Evolutionary conservation across 163 green algal genomes (phyloP).

Genomic region (Scenedesmus sp.): DNA sequence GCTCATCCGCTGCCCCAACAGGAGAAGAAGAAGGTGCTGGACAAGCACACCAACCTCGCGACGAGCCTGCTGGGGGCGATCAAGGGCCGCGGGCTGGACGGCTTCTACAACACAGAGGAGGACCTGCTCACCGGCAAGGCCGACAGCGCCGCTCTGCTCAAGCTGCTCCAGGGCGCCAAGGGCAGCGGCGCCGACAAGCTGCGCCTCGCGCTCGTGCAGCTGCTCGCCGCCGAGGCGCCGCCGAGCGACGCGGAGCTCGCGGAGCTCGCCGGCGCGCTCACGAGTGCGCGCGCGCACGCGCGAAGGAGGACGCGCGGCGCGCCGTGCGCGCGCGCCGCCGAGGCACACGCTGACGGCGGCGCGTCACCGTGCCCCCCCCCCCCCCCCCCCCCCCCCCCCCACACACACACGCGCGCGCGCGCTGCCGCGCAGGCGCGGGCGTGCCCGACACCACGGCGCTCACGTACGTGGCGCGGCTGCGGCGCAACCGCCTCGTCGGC

Average conservation of each 20-base stretch:
- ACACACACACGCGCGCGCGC: too few species aligned
- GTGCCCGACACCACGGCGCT: constrained; percentile 80
- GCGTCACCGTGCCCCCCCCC: too few species aligned
- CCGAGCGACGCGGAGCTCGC: constrained; percentile 70
- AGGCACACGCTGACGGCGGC: too few species aligned
- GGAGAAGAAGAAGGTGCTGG: constrained; percentile 92
- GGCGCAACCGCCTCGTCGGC: constrained; percentile 62
- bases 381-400: background rate
- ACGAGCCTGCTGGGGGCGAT: constrained; percentile 90
- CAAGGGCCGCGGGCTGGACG: constrained; percentile 86
- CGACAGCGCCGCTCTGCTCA: constrained; percentile 61
- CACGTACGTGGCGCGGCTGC: constrained; percentile 90
- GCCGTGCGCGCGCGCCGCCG: too few species aligned
- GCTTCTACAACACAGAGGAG: constrained; percentile 79
- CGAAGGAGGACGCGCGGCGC: too few species aligned
- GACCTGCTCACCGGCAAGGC: constrained; percentile 84
- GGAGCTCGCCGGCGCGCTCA: constrained; percentile 70
- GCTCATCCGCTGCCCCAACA: constrained; percentile 16
- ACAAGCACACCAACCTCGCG: constrained; percentile 99
- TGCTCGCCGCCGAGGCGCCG: constrained; percentile 66
- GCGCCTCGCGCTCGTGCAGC: constrained; percentile 88
- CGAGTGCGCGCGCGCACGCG: too few species aligned
- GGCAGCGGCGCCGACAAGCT: constrained; percentile 89
- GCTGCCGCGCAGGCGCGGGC: constrained; percentile 51
- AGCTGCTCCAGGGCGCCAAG: constrained; percentile 62